These are phyloP conservation scores for Lepraria neglecta DNA, from an alignment of 495 filamentous ascomycete genomes.

Conservation along the genomic window DNA sequence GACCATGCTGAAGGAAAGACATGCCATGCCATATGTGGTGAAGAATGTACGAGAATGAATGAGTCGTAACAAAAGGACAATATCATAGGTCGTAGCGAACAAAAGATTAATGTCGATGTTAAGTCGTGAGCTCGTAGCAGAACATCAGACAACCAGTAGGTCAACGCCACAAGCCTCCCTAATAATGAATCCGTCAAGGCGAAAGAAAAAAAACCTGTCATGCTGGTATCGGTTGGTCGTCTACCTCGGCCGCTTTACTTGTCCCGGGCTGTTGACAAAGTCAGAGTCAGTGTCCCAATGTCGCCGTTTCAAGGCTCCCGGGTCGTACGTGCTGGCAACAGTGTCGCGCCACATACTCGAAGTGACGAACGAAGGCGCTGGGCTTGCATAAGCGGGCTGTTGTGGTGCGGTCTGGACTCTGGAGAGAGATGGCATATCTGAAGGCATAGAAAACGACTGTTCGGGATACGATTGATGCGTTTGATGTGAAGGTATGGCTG, in stretches of 20 bases:
- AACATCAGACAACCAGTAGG: neutral
- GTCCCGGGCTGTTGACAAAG: slow-evolving; percentile 15
- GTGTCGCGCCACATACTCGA: slow-evolving; percentile 96
- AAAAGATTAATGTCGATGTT: slow-evolving; percentile 7
- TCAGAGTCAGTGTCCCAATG: slow-evolving; percentile 47
- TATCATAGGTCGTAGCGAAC: no score
- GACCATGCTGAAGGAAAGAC: neutral
- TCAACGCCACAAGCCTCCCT: neutral
- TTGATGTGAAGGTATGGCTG: slow-evolving; percentile 30
- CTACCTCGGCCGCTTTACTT: slow-evolving; percentile 24
- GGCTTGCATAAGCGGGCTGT: slow-evolving; percentile 43
- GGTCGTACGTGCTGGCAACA: slow-evolving; percentile 81
- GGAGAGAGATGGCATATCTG: slow-evolving; percentile 22
- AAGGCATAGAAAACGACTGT: slow-evolving; percentile 11
- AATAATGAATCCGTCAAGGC: neutral
- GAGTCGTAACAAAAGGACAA: neutral
- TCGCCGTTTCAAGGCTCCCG: slow-evolving; percentile 64
- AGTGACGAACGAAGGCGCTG: slow-evolving; percentile 66
- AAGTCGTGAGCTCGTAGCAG: slow-evolving; percentile 10
- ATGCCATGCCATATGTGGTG: slow-evolving; percentile 1
- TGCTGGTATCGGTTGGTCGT: neutral
- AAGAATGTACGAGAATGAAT: neutral
- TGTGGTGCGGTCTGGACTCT: slow-evolving; percentile 48
- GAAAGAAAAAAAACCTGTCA: neutral
- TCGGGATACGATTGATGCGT: slow-evolving; percentile 23